phyloP scores from a whole-genome alignment of 2,329 filamentous ascomycete species.

The Monilinia fructigena region DNA sequence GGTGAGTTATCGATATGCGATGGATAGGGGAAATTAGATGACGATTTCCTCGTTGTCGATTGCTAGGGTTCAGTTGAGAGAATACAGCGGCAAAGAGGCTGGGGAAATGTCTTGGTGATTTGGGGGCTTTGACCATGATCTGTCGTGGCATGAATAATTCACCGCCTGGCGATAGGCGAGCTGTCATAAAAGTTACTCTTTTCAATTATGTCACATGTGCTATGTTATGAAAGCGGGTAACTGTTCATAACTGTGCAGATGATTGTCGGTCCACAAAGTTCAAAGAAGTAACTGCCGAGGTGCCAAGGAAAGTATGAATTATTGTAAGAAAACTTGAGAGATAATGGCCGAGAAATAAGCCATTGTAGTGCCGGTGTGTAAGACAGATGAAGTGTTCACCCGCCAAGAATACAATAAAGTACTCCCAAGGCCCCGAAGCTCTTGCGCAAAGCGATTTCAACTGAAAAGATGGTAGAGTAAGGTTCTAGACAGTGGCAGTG shows the following conservation, averaged over 20 bases:
- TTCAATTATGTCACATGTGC: not conserved
- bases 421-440: not conserved
- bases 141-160: constrained; percentile 10
- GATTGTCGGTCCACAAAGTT: not conserved
- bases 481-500: not conserved
- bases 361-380: not conserved
- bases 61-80: not conserved
- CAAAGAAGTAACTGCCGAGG: not conserved
- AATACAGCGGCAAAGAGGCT: not conserved
- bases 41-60: not conserved
- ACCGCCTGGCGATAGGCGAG: not conserved
- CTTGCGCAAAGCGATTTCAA: not conserved
- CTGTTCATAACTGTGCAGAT: not conserved
- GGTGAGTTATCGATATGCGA: constrained; percentile 10
- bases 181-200: not conserved
- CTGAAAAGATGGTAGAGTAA: not conserved
- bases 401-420: not conserved
- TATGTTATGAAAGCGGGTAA: constrained; percentile 2
- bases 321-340: not conserved
- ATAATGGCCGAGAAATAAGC: no score
- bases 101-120: constrained; percentile 4
- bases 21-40: constrained; percentile 12
- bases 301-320: constrained; percentile 2
- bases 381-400: not conserved
- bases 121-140: constrained; percentile 1